Evolutionary conservation across 2,329 filamentous ascomycete genomes (phyloP).

Genomic region (Aspergillus pseudoterreus): DNA sequence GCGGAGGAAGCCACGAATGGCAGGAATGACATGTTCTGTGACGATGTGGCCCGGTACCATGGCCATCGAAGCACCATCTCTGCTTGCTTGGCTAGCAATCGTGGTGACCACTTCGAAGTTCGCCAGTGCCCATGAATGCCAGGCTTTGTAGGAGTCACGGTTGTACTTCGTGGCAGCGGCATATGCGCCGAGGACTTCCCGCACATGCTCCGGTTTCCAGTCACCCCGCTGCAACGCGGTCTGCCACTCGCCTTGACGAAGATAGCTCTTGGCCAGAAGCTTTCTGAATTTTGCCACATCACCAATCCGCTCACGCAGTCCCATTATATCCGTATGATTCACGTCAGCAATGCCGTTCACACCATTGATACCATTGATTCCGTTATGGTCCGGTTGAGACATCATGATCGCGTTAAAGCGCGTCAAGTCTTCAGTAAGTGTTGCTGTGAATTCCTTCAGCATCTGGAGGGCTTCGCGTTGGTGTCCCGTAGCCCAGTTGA

Average conservation of each 20-base stretch:
- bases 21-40: slow-evolving; percentile 86
- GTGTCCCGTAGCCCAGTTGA: slow-evolving; percentile 80
- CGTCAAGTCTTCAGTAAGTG: slow-evolving; percentile 57
- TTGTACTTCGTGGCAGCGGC: slow-evolving; percentile 90
- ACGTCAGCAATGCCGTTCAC: slow-evolving; percentile 42
- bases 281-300: slow-evolving; percentile 58
- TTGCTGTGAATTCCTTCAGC: slow-evolving; percentile 59
- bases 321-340: slow-evolving; percentile 36
- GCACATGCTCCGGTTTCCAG: slow-evolving; percentile 82
- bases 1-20: slow-evolving; percentile 93
- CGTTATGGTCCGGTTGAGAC: slow-evolving; percentile 36
- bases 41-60: slow-evolving; percentile 65
- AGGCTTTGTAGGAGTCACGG: slow-evolving; percentile 95
- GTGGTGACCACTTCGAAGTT: slow-evolving; percentile 98
- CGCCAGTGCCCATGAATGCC: slow-evolving; percentile 96
- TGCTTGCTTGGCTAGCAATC: slow-evolving; percentile 63
- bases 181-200: slow-evolving; percentile 88
- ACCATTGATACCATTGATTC: slow-evolving; percentile 46
- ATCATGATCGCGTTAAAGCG: slow-evolving; percentile 41
- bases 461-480: slow-evolving; percentile 61
- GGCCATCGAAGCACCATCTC: slow-evolving; percentile 45
- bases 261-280: slow-evolving; percentile 88
- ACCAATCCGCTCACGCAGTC: slow-evolving; percentile 38
- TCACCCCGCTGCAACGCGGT: slow-evolving; percentile 78
- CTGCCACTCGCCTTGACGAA: slow-evolving; percentile 96